phyloP scores from a whole-genome alignment of 768 basidiomycete species.

The Phaffia tasmanica region DNA sequence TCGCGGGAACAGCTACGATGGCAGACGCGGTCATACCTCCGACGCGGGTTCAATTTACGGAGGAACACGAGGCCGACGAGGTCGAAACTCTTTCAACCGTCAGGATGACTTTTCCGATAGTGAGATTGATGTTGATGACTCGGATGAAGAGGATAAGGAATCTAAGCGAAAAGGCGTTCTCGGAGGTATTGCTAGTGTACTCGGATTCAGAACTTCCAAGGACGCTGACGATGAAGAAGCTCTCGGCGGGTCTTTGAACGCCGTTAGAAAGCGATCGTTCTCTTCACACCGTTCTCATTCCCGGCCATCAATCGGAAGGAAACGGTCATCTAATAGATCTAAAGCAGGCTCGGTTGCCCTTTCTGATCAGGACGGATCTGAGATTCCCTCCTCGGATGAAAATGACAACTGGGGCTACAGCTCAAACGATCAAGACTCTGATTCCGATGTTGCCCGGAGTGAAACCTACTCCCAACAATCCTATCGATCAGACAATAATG shows the following conservation, averaged over 20 bases:
- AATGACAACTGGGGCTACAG: conserved; percentile 79
- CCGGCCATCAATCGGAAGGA: conserved; percentile 20
- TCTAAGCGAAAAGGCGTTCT: conserved; percentile 25
- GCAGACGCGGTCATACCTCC: conserved; percentile 18
- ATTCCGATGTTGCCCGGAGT: conserved; percentile 38
- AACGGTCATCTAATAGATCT: conserved; percentile 17
- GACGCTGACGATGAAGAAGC: conserved; percentile 32
- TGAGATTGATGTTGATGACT: conserved; percentile 30
- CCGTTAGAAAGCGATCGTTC: conserved; percentile 26
- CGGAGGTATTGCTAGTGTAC: conserved; percentile 27
- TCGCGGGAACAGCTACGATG: conserved; percentile 26
- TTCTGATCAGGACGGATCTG: conserved; percentile 18
- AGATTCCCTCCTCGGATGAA: conserved; percentile 38
- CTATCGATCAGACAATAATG: conserved; percentile 33
- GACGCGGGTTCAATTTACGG: conserved; percentile 5
- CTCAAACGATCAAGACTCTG: conserved; percentile 67
- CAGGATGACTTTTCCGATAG: not conserved
- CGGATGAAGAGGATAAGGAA: conserved; percentile 32
- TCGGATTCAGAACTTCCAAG: conserved; percentile 34
- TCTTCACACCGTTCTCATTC: conserved; percentile 28
- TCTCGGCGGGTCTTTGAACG: conserved; percentile 17
- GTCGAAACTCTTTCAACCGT: conserved; percentile 1
- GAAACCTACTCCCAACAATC: conserved; percentile 21
- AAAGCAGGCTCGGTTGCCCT: conserved; percentile 27
- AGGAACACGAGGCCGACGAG: conserved; percentile 7